These are phyloP conservation scores for Rhinocladiella mackenziei DNA, from an alignment of 2,329 filamentous ascomycete species.

Conservation along the genomic window DNA sequence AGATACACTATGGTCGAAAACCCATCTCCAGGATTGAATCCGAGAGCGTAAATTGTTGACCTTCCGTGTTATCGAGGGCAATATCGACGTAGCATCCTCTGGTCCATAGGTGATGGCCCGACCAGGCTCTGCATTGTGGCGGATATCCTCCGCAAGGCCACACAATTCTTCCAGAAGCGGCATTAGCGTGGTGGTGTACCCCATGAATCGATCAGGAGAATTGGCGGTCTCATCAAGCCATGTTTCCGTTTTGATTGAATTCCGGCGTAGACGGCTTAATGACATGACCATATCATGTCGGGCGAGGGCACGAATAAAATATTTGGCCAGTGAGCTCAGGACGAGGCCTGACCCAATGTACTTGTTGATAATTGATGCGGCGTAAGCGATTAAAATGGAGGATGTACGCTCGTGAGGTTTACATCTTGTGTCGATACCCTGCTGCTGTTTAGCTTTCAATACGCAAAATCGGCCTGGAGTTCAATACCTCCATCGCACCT, in stretches of 20 bases:
- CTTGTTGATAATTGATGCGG: not conserved
- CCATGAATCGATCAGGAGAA: conserved; percentile 5
- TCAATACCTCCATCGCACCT: not conserved
- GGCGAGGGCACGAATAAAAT: conserved; percentile 5
- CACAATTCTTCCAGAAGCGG: conserved; percentile 3
- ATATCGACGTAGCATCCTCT: not conserved
- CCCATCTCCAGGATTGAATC: not conserved
- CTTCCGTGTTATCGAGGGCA: too few species aligned
- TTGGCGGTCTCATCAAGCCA: not conserved
- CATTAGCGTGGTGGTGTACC: not conserved
- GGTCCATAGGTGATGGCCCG: not conserved
- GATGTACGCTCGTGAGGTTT: not conserved
- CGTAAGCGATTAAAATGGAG: not conserved
- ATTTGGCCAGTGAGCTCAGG: not conserved
- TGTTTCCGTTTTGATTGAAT: not conserved
- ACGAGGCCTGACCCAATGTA: not conserved
- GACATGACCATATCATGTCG: conserved; percentile 4
- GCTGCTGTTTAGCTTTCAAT: not conserved
- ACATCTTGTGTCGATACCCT: not conserved
- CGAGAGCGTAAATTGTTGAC: not conserved
- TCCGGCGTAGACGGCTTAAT: not conserved
- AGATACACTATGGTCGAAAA: not conserved
- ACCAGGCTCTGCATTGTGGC: not conserved
- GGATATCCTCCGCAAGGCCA: conserved; percentile 1
- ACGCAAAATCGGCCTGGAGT: not conserved